A percentile compares a stretch with the other conserved stretches of the same genome.
These are phyloP conservation scores for Phytophthora cactorum DNA, from an alignment of 352 stramenopile species.

Conservation along the genomic window DNA sequence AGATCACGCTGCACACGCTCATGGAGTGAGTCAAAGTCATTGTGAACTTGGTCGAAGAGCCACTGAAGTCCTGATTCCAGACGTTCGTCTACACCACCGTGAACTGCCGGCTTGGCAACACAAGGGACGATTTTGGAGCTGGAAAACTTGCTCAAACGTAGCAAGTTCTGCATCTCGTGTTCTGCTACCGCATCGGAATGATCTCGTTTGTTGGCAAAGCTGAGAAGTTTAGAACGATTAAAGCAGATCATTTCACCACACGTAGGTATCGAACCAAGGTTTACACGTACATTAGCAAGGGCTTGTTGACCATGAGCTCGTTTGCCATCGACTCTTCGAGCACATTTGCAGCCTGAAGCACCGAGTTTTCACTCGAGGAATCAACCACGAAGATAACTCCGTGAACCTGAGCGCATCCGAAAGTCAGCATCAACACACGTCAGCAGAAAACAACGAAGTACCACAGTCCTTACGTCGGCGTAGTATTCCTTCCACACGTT, in stretches of 20 bases:
- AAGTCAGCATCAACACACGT: constrained; percentile 7
- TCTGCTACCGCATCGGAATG: constrained; percentile 47
- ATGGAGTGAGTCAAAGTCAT: constrained; percentile 52
- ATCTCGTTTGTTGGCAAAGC: constrained; percentile 84
- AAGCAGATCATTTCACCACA: background rate
- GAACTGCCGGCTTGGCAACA: constrained; percentile 65
- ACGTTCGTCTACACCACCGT: constrained; percentile 63
- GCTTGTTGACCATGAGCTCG: constrained; percentile 60
- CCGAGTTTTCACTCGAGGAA: constrained; percentile 52
- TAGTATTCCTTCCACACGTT: constrained; percentile 87
- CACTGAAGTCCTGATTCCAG: constrained; percentile 72
- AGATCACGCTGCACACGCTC: constrained; percentile 58
- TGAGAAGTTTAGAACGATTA: constrained; percentile 21
- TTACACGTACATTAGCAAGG: constrained; percentile 65
- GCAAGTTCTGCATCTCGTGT: constrained; percentile 38
- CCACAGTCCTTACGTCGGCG: constrained; percentile 58
- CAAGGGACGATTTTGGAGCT: constrained; percentile 58
- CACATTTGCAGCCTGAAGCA: constrained; percentile 55
- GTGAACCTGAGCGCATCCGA: constrained; percentile 45
- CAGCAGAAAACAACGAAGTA: background rate
- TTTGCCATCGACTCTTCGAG: constrained; percentile 66
- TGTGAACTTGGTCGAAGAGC: constrained; percentile 74
- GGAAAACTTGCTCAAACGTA: constrained; percentile 47
- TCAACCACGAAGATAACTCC: constrained; percentile 82
- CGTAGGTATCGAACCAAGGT: background rate